Evolutionary conservation across 495 filamentous ascomycete genomes (phyloP).

Genomic region (Podospora tetraspora): DNA sequence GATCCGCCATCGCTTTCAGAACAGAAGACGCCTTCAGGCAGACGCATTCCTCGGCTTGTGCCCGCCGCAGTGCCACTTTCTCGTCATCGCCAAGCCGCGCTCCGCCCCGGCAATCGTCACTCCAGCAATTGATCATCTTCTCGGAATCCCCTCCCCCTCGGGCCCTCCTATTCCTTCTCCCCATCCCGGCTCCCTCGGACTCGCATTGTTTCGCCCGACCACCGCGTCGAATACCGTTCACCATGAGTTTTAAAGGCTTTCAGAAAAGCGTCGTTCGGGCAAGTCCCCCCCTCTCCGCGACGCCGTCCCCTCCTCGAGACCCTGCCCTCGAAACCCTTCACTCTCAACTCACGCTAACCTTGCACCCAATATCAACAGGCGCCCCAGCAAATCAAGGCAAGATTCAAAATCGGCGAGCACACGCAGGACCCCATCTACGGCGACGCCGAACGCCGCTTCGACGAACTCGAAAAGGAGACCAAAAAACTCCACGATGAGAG

Average conservation of each 20-base stretch:
- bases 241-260: slow-evolving; percentile 97
- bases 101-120: not conserved
- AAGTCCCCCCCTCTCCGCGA: slow-evolving; percentile 29
- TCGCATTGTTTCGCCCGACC: not conserved
- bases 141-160: not conserved
- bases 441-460: slow-evolving; percentile 89
- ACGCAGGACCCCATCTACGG: slow-evolving; percentile 92
- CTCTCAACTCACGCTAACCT: not conserved
- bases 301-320: not conserved
- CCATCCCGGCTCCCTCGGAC: not conserved
- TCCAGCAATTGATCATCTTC: not conserved
- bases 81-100: not conserved
- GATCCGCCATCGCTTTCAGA: no score
- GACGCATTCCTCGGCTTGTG: slow-evolving; percentile 14
- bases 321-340: not conserved
- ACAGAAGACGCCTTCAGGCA: not conserved
- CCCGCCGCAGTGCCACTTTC: not conserved
- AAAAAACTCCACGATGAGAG: slow-evolving; percentile 94
- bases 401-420: slow-evolving; percentile 90
- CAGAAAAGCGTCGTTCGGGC: slow-evolving; percentile 81
- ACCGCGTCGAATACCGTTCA: slow-evolving; percentile 5
- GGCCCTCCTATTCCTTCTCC: not conserved
- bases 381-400: slow-evolving; percentile 83
- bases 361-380: slow-evolving; percentile 47
- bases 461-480: slow-evolving; percentile 91